These are phyloP conservation scores for Curvularia sp. DNA, from an alignment of 2,329 filamentous ascomycete species.

Conservation along the genomic window DNA sequence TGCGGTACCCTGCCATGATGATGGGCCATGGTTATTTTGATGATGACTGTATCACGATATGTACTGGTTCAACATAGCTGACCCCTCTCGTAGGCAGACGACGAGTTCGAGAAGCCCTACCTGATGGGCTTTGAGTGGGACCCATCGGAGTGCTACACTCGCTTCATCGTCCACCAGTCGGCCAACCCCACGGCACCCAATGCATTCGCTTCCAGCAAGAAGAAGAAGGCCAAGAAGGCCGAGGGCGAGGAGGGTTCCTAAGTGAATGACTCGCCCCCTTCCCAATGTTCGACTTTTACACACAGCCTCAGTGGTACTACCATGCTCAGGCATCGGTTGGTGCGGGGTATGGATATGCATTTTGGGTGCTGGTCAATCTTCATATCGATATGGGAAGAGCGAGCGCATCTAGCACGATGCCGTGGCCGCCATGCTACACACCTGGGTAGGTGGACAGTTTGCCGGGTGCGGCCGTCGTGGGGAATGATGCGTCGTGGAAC, in stretches of 20 bases:
- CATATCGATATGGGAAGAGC: conserved; percentile 47
- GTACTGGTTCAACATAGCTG: conserved; percentile 20
- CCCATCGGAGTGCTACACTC: conserved; percentile 88
- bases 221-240: conserved; percentile 52
- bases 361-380: conserved; percentile 39
- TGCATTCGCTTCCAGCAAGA: conserved; percentile 56
- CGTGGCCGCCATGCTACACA: conserved; percentile 20
- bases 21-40: background rate
- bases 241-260: conserved; percentile 37
- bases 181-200: conserved; percentile 58
- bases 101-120: conserved; percentile 87
- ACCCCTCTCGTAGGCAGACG: conserved; percentile 67
- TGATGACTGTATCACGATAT: background rate
- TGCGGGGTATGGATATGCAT: conserved; percentile 34
- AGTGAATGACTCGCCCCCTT: conserved; percentile 50
- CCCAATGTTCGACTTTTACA: conserved; percentile 43
- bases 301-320: conserved; percentile 31
- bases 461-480: conserved; percentile 22
- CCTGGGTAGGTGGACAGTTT: conserved; percentile 27
- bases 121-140: conserved; percentile 97
- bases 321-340: conserved; percentile 32
- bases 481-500: conserved; percentile 31
- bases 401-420: conserved; percentile 35
- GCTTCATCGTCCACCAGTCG: conserved; percentile 84
- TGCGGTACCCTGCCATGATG: background rate